These are phyloP conservation scores for Zymoseptoria crescenta DNA, from an alignment of 2,329 filamentous ascomycete genomes.

Conservation along the genomic window DNA sequence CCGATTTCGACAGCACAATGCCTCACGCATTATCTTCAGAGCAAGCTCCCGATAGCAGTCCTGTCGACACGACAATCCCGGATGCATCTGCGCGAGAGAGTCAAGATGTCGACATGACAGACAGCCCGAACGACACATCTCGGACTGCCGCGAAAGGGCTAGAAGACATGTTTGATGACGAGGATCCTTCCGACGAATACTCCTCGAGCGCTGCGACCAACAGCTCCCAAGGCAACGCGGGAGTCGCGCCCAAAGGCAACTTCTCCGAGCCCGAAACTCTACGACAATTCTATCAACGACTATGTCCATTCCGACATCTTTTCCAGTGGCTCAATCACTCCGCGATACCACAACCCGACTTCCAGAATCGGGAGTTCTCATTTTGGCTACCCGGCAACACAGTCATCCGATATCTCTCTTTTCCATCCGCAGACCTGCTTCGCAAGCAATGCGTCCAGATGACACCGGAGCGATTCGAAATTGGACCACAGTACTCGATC, in stretches of 20 bases:
- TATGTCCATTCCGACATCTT: conserved; percentile 89
- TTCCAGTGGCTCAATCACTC: conserved; percentile 99
- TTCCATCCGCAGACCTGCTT: conserved; percentile 61
- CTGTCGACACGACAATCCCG: conserved; percentile 30
- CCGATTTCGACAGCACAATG: conserved; percentile 26
- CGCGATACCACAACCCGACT: conserved; percentile 75
- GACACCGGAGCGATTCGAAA: conserved; percentile 92
- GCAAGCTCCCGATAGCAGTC: conserved; percentile 17
- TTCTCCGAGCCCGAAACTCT: conserved; percentile 73
- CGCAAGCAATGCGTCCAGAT: conserved; percentile 85
- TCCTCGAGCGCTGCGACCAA: conserved; percentile 46
- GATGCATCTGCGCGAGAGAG: conserved; percentile 21
- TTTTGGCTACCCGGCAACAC: conserved; percentile 90
- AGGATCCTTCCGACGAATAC: conserved; percentile 49
- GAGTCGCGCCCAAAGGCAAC: conserved; percentile 22
- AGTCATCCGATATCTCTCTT: conserved; percentile 86
- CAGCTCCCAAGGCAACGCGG: conserved; percentile 29
- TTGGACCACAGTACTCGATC: conserved; percentile 90
- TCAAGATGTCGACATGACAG: conserved; percentile 15
- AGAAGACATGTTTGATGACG: conserved; percentile 54
- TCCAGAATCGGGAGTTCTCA: conserved; percentile 88
- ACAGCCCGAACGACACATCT: conserved; percentile 3
- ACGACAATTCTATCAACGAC: conserved; percentile 86
- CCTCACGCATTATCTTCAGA: conserved; percentile 38
- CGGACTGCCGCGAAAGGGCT: conserved; percentile 26